Conservation (phyloP, 805 yeast genomes). For the Barnettozyma wickerhamii region DNA sequence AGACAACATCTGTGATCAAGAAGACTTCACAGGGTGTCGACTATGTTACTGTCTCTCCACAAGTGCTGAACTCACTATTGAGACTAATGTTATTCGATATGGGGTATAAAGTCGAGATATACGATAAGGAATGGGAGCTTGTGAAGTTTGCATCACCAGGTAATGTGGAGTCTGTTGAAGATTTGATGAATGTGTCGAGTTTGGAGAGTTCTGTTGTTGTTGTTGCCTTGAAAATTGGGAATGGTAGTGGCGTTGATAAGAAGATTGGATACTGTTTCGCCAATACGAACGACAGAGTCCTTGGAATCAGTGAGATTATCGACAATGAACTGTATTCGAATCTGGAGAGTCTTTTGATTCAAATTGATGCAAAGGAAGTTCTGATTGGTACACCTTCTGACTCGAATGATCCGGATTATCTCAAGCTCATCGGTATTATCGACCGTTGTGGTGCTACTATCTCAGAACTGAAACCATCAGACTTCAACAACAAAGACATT, state of each 20-base stretch:
- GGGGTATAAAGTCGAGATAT: conserved; percentile 78
- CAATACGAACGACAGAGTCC: conserved; percentile 60
- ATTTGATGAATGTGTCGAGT: conserved; percentile 45
- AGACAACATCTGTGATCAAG: conserved; percentile 79
- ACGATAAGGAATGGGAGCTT: conserved; percentile 59
- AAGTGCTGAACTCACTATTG: conserved; percentile 63
- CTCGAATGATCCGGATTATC: conserved; percentile 46
- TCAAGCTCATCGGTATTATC: conserved; percentile 65
- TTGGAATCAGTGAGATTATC: conserved; percentile 73
- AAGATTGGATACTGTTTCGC: conserved; percentile 76
- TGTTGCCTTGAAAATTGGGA: conserved; percentile 34
- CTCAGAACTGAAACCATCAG: conserved; percentile 52
- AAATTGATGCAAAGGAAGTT: conserved; percentile 85
- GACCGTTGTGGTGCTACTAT: conserved; percentile 75
- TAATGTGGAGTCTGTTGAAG: conserved; percentile 74
- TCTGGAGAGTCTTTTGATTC: conserved; percentile 80
- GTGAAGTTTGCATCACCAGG: conserved; percentile 81
- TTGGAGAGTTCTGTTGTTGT: conserved; percentile 45
- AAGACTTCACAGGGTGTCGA: conserved; percentile 44
- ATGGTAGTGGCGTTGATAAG: conserved; percentile 32
- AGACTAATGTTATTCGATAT: conserved; percentile 63
- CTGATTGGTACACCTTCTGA: conserved; percentile 44
- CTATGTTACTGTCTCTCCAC: conserved; percentile 74
- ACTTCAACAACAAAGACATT: conserved; percentile 61
- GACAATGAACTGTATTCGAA: conserved; percentile 89